Conservation (phyloP, 2,329 filamentous ascomycete genomes). For the Davidsoniella eucalypti region DNA sequence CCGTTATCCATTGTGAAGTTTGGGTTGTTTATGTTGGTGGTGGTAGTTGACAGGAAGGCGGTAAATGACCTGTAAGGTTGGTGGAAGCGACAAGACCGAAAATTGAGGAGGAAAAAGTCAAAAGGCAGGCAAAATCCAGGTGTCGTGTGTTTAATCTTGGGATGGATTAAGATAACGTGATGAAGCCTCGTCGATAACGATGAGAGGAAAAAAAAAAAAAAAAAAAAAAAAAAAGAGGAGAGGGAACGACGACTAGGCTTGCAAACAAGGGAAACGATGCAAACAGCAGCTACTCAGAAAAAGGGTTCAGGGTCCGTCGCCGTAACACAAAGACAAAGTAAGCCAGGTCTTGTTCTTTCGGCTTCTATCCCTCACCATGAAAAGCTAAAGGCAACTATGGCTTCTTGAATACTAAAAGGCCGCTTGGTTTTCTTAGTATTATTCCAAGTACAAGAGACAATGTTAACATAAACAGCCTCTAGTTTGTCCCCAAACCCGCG, state of each 20-base stretch:
- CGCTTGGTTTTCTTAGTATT: not conserved
- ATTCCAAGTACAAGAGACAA: not conserved
- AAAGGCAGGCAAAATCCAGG: not conserved
- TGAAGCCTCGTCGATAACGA: not conserved
- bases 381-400: not conserved
- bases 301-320: not conserved
- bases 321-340: not conserved
- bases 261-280: not conserved
- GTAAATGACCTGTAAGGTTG: not conserved
- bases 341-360: not conserved
- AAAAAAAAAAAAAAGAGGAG: constrained; percentile 2
- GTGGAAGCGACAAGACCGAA: constrained; percentile 1
- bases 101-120: not conserved
- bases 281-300: not conserved
- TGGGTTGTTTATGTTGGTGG: not conserved
- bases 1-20: constrained; percentile 34
- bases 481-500: not conserved
- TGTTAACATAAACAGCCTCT: not conserved
- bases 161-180: not conserved
- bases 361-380: not conserved
- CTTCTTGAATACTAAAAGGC: not conserved
- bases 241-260: not conserved
- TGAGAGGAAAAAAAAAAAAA: constrained; percentile 4
- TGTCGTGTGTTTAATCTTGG: not conserved
- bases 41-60: not conserved